phyloP scores from a whole-genome alignment of 202 grass and related monocot genomes.

The Carex sylvatica region DNA sequence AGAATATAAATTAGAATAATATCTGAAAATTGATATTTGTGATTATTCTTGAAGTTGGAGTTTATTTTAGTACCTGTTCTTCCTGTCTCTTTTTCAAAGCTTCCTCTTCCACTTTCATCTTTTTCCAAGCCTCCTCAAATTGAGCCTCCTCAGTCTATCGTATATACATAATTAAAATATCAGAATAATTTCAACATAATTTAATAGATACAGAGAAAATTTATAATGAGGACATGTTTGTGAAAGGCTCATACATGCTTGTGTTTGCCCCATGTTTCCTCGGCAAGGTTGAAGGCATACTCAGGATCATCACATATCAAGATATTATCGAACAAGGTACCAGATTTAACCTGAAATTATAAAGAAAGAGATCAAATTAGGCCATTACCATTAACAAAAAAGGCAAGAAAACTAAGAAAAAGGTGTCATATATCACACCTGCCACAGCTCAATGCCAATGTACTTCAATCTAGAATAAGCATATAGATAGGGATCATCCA shows the following conservation, averaged over 20 bases:
- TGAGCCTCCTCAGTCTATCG: constrained; percentile 64
- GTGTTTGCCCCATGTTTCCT: too few relatives aligned
- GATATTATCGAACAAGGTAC: constrained; percentile 80
- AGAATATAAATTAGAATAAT: background rate
- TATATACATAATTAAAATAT: constrained; percentile 16
- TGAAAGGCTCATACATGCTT: too few relatives aligned
- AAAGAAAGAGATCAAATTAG: background rate
- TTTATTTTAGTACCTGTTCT: background rate
- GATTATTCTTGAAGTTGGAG: background rate
- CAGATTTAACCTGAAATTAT: constrained; percentile 58
- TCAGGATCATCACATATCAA: constrained; percentile 66
- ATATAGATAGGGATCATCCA: constrained; percentile 70
- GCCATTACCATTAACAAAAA: background rate
- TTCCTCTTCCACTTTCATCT: constrained; percentile 55
- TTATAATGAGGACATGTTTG: background rate
- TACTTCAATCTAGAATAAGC: constrained; percentile 59
- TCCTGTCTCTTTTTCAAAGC: background rate
- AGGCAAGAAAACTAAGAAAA: background rate
- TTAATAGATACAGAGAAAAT: constrained; percentile 20
- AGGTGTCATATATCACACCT: constrained; percentile 35
- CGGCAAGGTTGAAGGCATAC: constrained; percentile 62
- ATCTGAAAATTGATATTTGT: background rate
- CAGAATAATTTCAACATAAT: background rate
- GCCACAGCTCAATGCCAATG: constrained; percentile 84
- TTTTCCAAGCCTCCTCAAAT: constrained; percentile 78